Percentiles rank a stretch among this genome's conserved stretches.
Evolutionary conservation across 2,329 filamentous ascomycete genomes (phyloP).

Genomic region (Exophiala lecanii-corni): DNA sequence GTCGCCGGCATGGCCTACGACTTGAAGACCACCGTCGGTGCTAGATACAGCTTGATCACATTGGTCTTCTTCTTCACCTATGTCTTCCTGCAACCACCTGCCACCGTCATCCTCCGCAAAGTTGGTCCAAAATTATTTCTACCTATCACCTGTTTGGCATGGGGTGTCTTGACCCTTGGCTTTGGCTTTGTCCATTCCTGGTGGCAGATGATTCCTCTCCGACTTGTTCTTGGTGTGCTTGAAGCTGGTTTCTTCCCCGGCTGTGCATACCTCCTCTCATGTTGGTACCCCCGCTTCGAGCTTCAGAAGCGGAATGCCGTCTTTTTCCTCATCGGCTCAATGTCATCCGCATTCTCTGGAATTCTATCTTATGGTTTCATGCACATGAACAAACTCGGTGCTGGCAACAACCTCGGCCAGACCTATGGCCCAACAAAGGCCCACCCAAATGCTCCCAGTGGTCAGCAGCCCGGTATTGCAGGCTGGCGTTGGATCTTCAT

Average conservation of each 20-base stretch:
- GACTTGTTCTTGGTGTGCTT: constrained; percentile 55
- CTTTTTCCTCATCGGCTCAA: constrained; percentile 45
- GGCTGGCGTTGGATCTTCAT: constrained; percentile 60
- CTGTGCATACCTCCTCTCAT: constrained; percentile 65
- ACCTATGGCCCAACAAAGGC: neutral
- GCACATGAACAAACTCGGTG: constrained; percentile 28
- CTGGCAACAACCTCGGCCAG: neutral
- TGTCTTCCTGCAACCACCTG: constrained; percentile 64
- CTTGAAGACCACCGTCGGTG: constrained; percentile 26
- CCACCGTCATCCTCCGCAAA: constrained; percentile 62
- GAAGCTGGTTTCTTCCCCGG: constrained; percentile 66
- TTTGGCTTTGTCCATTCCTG: constrained; percentile 24
- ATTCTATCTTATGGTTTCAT: constrained; percentile 39
- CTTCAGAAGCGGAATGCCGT: constrained; percentile 34
- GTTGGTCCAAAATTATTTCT: constrained; percentile 46
- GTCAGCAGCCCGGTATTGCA: constrained; percentile 39
- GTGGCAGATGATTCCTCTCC: constrained; percentile 17
- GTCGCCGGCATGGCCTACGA: constrained; percentile 52
- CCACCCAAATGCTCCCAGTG: constrained; percentile 6
- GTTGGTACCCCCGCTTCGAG: constrained; percentile 55
- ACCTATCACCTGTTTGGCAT: constrained; percentile 31
- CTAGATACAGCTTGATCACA: constrained; percentile 53
- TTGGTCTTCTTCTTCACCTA: constrained; percentile 72
- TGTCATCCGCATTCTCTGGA: constrained; percentile 44
- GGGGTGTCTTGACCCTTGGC: constrained; percentile 38